Base-by-base conservation (phyloP, 768 basidiomycete genomes). In the Tricholoma terreum region DNA sequence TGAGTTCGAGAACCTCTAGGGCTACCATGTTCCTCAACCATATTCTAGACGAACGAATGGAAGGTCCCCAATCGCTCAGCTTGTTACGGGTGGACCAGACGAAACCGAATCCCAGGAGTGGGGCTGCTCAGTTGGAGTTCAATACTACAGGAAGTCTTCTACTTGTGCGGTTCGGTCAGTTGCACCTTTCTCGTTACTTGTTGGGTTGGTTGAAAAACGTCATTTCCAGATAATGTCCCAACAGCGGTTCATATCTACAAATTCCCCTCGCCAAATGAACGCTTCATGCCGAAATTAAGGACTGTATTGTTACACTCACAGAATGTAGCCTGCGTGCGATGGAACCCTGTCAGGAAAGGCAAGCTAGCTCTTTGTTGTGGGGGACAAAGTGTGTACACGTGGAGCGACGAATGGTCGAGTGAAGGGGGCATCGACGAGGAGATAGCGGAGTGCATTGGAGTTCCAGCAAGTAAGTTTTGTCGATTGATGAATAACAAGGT, bases 371-470 rank as follows among this genome's bases (percentile, higher is more conserved):
- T 90, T 8, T 87, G 88, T 60, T 89, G 86, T 62, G 87, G 86
- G 10, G 80, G 71, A 50, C 80, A 81, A 55, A 84, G 86, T 54
- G 67, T 91, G 21, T 90, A 88, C 69, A 83, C 79, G 7, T 94
- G 91, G 91, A 90, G 87, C 61, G 89, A 91, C 59, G 90, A 92
- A 64, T 91, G 88, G 89, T 71, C 84, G 14, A 79, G 77, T 27
- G 84, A 84, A 45, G 76, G 71, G 5, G 81, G 78, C 4, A 75
- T 73, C 17, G 80, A 81, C 43, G 85, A 84, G 65, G 92, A 93
- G 65, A 87, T 93, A 73, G 92, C 92, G 2, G 94, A 96, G 70
- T 95, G 92, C 63, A 83, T 95, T 33, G 91, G 91, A 6, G 84
- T 97, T 4, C 94, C 94, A 33, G 82, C 88, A n/a, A 84, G 90